Evolutionary conservation across 2,329 filamentous ascomycete genomes (phyloP), one percentile per base, ranked within the genome.

Genomic region (Trichoderma semiorbis): DNA sequence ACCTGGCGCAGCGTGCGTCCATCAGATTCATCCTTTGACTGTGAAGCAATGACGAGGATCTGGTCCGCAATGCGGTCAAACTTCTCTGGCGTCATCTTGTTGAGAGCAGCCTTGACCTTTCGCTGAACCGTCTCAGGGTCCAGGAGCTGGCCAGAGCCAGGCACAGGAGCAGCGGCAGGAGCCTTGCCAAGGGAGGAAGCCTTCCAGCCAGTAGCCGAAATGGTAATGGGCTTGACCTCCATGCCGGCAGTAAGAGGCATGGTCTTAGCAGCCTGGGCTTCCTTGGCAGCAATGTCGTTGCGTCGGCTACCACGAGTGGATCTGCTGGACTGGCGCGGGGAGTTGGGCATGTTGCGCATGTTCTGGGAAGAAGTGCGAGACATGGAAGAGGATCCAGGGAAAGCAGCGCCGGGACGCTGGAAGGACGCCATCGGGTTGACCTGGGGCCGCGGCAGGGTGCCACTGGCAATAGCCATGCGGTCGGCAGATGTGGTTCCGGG

Each of bases 71-170:
- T 97, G 84, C 92, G 94, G 80, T 97, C 95, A 78, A 99, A 99
- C 80, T 98, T 99, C 84, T 99, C 96, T 0, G 96, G 96, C 0
- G 96, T 98, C 96, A 99, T 98, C 92, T 99, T 99, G 90, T 99
- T 99, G 78, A 99, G 86, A 73, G 93, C 93, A 75, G 94, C 92
- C 91, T 99, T 99, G 81, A 99, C 96, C 91, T 99, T 99, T 77
- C 95, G 92, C 85, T 99, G 96, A 72, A 99, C 96, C 86, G 96
- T 90, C 77, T 95, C 93, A 28, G 96, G 95, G 75, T 97, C 90
- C 84, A 98, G 89, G 77, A 93, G 87, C 84, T 43, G 82, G 74
- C 50, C 80, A 47, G 82, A 80, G 57, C 82, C 74, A 50, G 84
- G 81, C 65, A 80, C 73, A 34, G 79, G 78, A 58, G 50, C 30